A percentile compares a stretch with the other conserved stretches of the same genome.
These are phyloP conservation scores for Grosmannia clavigera DNA, from an alignment of 2,329 filamentous ascomycete genomes.

Conservation along the genomic window DNA sequence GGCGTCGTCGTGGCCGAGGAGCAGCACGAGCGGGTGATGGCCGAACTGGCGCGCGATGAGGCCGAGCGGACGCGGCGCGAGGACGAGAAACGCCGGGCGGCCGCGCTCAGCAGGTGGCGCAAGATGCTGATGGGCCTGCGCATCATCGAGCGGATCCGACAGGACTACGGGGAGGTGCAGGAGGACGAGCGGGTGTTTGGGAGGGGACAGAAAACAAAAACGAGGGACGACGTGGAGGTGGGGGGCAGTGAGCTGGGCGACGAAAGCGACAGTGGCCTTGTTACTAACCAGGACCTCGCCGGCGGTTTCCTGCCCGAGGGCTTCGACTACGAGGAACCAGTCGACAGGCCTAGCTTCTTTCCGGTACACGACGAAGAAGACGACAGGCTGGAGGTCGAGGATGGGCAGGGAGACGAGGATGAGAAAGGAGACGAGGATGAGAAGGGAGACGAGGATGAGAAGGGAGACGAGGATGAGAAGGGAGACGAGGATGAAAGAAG, in stretches of 20 bases:
- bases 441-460: too few relatives aligned
- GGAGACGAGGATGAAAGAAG: too few relatives aligned
- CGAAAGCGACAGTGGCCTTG: too few relatives aligned
- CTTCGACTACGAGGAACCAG: constrained; percentile 30
- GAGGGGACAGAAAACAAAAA: constrained; percentile 23
- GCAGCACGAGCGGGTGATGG: constrained; percentile 59
- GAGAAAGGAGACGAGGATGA: not conserved
- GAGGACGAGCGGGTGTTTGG: constrained; percentile 36
- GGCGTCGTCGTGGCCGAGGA: constrained; percentile 83
- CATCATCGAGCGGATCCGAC: constrained; percentile 63
- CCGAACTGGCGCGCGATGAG: constrained; percentile 68
- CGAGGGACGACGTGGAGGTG: constrained; percentile 9
- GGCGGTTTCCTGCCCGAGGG: constrained; percentile 51
- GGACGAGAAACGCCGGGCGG: constrained; percentile 67
- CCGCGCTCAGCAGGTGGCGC: constrained; percentile 65
- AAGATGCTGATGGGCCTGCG: constrained; percentile 78
- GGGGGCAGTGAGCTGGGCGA: not conserved
- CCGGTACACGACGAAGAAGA: constrained; percentile 31
- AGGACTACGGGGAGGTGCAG: constrained; percentile 58
- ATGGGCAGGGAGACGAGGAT: not conserved
- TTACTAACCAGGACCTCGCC: constrained; percentile 28
- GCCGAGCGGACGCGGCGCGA: constrained; percentile 66
- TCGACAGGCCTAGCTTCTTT: constrained; percentile 33
- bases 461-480: too few relatives aligned
- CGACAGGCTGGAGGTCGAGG: constrained; percentile 18